phyloP scores from a whole-genome alignment of 805 yeast genomes.

The Candida succiphila region DNA sequence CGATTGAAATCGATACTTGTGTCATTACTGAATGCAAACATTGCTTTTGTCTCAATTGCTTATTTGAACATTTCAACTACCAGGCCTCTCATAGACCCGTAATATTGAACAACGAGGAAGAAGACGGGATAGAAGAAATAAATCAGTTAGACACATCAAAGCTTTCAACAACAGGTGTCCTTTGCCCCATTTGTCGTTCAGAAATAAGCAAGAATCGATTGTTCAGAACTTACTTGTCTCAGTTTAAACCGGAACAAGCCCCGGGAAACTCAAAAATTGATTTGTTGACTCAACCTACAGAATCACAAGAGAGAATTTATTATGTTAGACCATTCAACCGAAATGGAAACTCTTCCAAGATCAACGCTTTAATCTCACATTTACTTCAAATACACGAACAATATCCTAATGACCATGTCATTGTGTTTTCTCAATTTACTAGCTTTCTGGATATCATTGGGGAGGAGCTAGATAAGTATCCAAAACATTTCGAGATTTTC shows the following conservation, averaged over 20 bases:
- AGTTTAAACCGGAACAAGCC: slow-evolving; percentile 16
- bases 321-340: slow-evolving; percentile 35
- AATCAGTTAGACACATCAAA: neutral
- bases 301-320: slow-evolving; percentile 9
- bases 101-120: slow-evolving; percentile 2
- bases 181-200: slow-evolving; percentile 74
- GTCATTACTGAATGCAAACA: slow-evolving; percentile 72
- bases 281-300: slow-evolving; percentile 4
- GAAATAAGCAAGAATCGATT: slow-evolving; percentile 39
- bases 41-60: slow-evolving; percentile 63
- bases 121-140: neutral
- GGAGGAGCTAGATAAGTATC: slow-evolving; percentile 36
- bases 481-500: slow-evolving; percentile 40
- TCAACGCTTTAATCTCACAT: slow-evolving; percentile 57
- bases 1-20: slow-evolving; percentile 41
- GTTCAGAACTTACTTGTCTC: slow-evolving; percentile 25
- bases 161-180: slow-evolving; percentile 24
- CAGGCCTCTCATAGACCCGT: slow-evolving; percentile 27
- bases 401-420: slow-evolving; percentile 60
- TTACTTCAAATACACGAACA: slow-evolving; percentile 42
- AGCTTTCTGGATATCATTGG: slow-evolving; percentile 71
- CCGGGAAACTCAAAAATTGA: slow-evolving; percentile 7
- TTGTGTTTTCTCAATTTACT: slow-evolving; percentile 88
- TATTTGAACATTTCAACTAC: slow-evolving; percentile 65
- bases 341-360: slow-evolving; percentile 56